A percentile compares a stretch with the other conserved stretches of the same genome.
phyloP scores from a whole-genome alignment of 1,284 basidiomycete genomes.

The Papiliotrema fonsecae region DNA sequence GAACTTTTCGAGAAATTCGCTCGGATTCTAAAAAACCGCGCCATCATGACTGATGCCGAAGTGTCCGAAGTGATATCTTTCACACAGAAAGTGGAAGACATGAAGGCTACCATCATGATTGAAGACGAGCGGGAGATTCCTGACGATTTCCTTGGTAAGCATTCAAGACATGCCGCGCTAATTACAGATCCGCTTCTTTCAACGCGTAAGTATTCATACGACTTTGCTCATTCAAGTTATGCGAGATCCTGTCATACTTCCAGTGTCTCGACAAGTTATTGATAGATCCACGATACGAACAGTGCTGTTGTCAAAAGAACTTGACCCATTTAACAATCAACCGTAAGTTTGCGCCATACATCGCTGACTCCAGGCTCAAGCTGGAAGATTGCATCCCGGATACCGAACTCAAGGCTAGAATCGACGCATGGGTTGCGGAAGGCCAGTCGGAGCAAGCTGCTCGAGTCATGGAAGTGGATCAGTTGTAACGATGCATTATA shows the following conservation, averaged over 20 bases:
- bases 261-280: conserved; percentile 72
- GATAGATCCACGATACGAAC: conserved; percentile 95
- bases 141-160: conserved; percentile 85
- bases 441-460: conserved; percentile 38
- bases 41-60: conserved; percentile 75
- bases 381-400: conserved; percentile 78
- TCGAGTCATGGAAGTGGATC: conserved; percentile 42
- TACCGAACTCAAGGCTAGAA: conserved; percentile 58
- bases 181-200: conserved; percentile 29
- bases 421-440: conserved; percentile 59
- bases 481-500: conserved; percentile 18
- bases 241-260: conserved; percentile 90
- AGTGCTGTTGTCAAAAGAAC: conserved; percentile 83
- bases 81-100: conserved; percentile 77
- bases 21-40: conserved; percentile 60
- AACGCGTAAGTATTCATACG: conserved; percentile 18
- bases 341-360: conserved; percentile 49
- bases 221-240: conserved; percentile 62
- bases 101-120: conserved; percentile 68
- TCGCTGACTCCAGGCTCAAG: conserved; percentile 49
- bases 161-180: not conserved
- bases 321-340: conserved; percentile 83
- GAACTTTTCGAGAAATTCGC: conserved; percentile 79
- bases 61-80: conserved; percentile 69
- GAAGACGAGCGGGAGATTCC: conserved; percentile 91